These are phyloP conservation scores for Purshia tridentata DNA, from an alignment of 306 rosid genomes.

Conservation along the genomic window DNA sequence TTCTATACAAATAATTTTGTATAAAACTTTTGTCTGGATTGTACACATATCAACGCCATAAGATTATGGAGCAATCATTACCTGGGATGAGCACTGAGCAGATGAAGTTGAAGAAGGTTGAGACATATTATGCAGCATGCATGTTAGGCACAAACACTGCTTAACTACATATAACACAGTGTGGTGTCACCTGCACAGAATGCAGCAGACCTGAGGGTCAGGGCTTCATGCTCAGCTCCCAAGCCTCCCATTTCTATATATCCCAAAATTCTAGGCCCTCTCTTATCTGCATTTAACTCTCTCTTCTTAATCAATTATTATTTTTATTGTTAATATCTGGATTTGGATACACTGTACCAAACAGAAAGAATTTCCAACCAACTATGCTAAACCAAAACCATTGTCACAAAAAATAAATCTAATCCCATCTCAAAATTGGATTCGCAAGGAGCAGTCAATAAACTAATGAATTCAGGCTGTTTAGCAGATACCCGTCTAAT, in stretches of 20 bases:
- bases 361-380: not conserved
- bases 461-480: too few species aligned
- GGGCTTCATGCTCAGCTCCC: not conserved
- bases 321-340: not conserved
- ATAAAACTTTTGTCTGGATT: too few species aligned
- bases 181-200: not conserved
- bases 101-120: too few species aligned
- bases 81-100: too few species aligned
- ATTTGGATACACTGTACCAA: not conserved
- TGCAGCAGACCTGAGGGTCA: not conserved
- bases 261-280: not conserved
- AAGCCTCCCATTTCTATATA: too few species aligned
- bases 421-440: not conserved
- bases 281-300: not conserved
- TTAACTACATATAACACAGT: not conserved
- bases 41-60: too few species aligned
- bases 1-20: too few species aligned
- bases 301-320: not conserved
- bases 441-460: not conserved
- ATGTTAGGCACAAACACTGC: not conserved
- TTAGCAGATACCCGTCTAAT: too few species aligned
- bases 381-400: not conserved
- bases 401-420: not conserved
- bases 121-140: too few species aligned
- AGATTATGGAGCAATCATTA: too few species aligned